Evolutionary conservation across 1,139 yeast species (phyloP).

Genomic region (Yamadazyma aaseri): DNA sequence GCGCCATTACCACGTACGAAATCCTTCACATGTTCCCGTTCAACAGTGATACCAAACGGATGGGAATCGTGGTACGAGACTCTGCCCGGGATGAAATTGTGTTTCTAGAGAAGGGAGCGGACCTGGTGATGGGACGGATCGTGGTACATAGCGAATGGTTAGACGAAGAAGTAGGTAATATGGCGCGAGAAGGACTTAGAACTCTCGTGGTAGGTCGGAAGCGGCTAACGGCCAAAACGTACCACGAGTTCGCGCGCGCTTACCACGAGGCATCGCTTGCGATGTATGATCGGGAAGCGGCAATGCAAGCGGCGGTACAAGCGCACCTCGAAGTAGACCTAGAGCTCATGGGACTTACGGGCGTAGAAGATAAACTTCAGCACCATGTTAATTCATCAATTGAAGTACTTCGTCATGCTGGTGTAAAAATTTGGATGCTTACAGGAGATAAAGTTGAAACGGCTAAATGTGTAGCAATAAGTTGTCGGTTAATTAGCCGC

Average conservation of each 20-base stretch:
- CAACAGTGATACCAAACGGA: conserved; percentile 91
- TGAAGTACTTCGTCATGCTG: conserved; percentile 92
- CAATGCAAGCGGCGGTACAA: conserved; percentile 66
- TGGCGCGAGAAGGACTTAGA: conserved; percentile 98
- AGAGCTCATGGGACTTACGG: conserved; percentile 88
- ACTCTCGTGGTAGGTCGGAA: conserved; percentile 91
- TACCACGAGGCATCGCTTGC: conserved; percentile 74
- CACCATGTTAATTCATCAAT: conserved; percentile 87
- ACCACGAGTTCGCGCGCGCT: conserved; percentile 60
- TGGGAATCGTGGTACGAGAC: conserved; percentile 86
- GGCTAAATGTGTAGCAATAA: conserved; percentile 93
- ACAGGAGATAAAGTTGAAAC: conserved; percentile 99
- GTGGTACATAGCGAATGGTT: conserved; percentile 92
- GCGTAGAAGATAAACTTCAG: conserved; percentile 95
- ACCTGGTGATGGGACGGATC: conserved; percentile 86
- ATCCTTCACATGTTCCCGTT: conserved; percentile 88
- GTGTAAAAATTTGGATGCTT: conserved; percentile 97
- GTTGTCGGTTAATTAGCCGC: conserved; percentile 86
- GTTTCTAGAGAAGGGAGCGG: conserved; percentile 95
- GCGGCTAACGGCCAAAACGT: conserved; percentile 52
- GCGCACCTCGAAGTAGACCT: conserved; percentile 78
- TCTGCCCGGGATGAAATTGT: conserved; percentile 62
- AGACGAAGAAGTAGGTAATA: conserved; percentile 94
- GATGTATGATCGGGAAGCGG: conserved; percentile 74
- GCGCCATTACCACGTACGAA: conserved; percentile 55